Evolutionary conservation across 441 rosid genomes (phyloP), one percentile per base, ranked within the genome.

Genomic region (Aquilaria agallochum): DNA sequence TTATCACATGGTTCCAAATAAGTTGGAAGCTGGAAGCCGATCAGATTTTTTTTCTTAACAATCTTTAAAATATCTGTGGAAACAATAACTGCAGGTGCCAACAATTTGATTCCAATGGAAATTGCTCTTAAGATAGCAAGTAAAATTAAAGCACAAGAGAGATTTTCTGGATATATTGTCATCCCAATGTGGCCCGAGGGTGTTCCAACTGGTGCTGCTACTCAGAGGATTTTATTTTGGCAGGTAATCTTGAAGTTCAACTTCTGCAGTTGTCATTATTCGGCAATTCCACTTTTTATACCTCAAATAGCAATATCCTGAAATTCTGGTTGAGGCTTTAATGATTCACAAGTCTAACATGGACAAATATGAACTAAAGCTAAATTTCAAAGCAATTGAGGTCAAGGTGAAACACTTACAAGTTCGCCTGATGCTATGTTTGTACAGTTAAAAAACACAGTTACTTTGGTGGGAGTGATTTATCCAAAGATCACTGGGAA

Each of bases 111-210:
- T 71, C 98, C 99, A 20, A 95, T 92, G 98, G 97, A 95, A 83
- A 88, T 95, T 56, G 97, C 99, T 44, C 80, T 92, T 33, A 95
- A 92, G 87, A 92, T 95, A 47, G 95, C 96, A 12, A 77, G 81
- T 13, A 95, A 95, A 83, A 95, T 95, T 61, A 85, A 84, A 75
- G 97, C 96, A 54, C 69, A 81, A 51, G 95, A 95, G 82, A 80
- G 98, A 53, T 92, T 95, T 79, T 90, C 97, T 76, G 99, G 83
- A n/a, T 95, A 92, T 71, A 81, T 95, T 56, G 93, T 92, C 59
- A 51, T 95, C 61, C 98, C 98, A 15, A 92, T 95, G 97, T 95
- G 97, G 97, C 99, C 98, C 0, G 98, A 95, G 78, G 99, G 99
- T 53, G 80, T 68, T 77, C 99, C 99, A 59, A 84, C 95, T 1